These are phyloP conservation scores for Magnolia kwangsiensis DNA, from an alignment of 164 flowering plant genomes.

Conservation along the genomic window DNA sequence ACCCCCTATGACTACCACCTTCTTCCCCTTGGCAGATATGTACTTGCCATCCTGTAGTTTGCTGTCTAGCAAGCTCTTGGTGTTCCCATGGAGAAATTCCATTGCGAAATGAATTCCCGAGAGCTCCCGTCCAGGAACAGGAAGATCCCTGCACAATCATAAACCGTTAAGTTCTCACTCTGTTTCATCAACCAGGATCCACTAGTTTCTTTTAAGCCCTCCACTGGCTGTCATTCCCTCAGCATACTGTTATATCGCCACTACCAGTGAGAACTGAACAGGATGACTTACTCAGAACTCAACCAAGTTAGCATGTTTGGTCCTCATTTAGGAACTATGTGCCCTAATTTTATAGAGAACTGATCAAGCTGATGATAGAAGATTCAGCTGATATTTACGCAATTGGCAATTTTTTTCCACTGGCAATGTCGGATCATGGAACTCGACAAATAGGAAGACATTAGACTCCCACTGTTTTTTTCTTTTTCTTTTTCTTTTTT, in stretches of 20 bases:
- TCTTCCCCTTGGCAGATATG: slow-evolving; percentile 94
- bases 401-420: no score
- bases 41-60: slow-evolving; percentile 78
- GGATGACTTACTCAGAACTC: background rate
- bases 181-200: background rate
- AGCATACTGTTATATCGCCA: background rate
- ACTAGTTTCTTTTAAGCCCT: background rate
- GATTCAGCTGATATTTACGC: no score
- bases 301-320: no score
- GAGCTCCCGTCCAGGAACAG: slow-evolving; percentile 87
- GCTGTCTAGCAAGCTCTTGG: slow-evolving; percentile 96
- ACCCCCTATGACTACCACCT: slow-evolving; percentile 98
- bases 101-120: slow-evolving; percentile 91
- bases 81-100: slow-evolving; percentile 97
- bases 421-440: no score
- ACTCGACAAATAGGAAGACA: background rate
- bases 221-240: background rate
- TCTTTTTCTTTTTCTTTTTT: no score
- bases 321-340: no score
- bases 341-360: no score
- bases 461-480: background rate
- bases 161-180: background rate
- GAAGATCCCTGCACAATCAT: slow-evolving; percentile 69
- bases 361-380: no score
- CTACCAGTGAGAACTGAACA: background rate